These are phyloP conservation scores for Solanum dulcamara DNA, from an alignment of 257 asterid species.

Conservation along the genomic window DNA sequence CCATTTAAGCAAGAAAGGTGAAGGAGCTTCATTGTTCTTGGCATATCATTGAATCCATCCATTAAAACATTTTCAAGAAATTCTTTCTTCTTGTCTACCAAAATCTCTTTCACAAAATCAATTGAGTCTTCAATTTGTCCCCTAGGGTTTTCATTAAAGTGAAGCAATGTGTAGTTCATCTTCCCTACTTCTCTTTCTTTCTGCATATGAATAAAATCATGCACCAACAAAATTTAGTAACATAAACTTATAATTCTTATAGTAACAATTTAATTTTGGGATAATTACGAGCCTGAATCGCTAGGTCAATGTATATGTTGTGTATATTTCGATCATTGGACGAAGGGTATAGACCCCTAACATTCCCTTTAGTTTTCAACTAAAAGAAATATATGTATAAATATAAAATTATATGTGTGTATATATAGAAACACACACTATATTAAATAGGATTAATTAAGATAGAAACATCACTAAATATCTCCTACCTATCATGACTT, in stretches of 20 bases:
- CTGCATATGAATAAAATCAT: constrained; percentile 11
- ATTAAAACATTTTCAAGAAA: constrained; percentile 27
- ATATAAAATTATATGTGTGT: too few relatives aligned
- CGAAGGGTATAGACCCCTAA: too few relatives aligned
- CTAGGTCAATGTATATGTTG: too few relatives aligned
- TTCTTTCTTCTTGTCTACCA: constrained; percentile 25
- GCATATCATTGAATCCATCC: constrained; percentile 6
- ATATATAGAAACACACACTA: too few relatives aligned
- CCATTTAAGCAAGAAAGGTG: constrained; percentile 41
- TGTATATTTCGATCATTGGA: too few relatives aligned
- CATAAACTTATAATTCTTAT: background rate
- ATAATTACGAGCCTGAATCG: too few relatives aligned
- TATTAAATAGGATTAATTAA: too few relatives aligned
- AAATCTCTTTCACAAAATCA: constrained; percentile 8
- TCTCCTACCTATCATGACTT: too few relatives aligned
- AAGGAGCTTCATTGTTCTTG: constrained; percentile 20
- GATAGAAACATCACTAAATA: too few relatives aligned
- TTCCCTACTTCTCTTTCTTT: constrained; percentile 48
- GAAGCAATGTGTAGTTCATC: constrained; percentile 39
- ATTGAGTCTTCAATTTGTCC: constrained; percentile 22
- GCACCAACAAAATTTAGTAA: background rate
- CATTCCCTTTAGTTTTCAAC: too few relatives aligned
- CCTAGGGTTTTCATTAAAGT: constrained; percentile 21
- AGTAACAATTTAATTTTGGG: too few relatives aligned
- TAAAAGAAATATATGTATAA: too few relatives aligned